phyloP scores from a whole-genome alignment of 768 basidiomycete species.

The Tricholoma furcatifolium region DNA sequence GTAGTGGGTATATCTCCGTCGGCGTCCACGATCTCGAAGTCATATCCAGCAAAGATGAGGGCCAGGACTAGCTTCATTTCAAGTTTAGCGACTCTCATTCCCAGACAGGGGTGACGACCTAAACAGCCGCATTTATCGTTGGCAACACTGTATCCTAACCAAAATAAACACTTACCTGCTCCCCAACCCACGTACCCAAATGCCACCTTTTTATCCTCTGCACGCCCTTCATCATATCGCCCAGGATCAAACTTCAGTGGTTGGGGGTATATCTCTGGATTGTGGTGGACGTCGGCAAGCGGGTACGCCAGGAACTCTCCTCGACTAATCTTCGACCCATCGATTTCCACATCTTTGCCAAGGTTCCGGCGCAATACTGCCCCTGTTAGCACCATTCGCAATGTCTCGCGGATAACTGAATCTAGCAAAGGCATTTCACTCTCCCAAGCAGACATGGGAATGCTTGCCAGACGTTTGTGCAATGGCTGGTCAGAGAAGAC shows the following conservation, averaged over 20 bases:
- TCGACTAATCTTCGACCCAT: constrained; percentile 22
- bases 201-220: constrained; percentile 32
- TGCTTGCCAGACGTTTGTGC: constrained; percentile 30
- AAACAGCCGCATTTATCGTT: background rate
- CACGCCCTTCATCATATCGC: constrained; percentile 26
- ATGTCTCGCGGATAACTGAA: constrained; percentile 36
- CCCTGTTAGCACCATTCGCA: constrained; percentile 28
- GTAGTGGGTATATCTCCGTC: constrained; percentile 22
- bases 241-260: constrained; percentile 34
- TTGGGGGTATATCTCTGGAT: constrained; percentile 32
- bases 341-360: constrained; percentile 24
- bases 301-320: constrained; percentile 36
- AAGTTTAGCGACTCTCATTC: constrained; percentile 35
- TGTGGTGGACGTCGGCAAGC: constrained; percentile 29
- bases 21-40: constrained; percentile 31
- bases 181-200: constrained; percentile 39
- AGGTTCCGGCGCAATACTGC: constrained; percentile 35
- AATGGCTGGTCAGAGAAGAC: constrained; percentile 25
- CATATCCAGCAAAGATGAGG: constrained; percentile 30
- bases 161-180: constrained; percentile 24
- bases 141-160: no score
- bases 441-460: constrained; percentile 39
- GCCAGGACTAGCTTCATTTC: constrained; percentile 35
- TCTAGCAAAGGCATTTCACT: constrained; percentile 36
- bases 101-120: constrained; percentile 38